A percentile compares a stretch with the other conserved stretches of the same genome.
Evolutionary conservation across 2,329 filamentous ascomycete genomes (phyloP).

Genomic region (Nakataea oryzae): DNA sequence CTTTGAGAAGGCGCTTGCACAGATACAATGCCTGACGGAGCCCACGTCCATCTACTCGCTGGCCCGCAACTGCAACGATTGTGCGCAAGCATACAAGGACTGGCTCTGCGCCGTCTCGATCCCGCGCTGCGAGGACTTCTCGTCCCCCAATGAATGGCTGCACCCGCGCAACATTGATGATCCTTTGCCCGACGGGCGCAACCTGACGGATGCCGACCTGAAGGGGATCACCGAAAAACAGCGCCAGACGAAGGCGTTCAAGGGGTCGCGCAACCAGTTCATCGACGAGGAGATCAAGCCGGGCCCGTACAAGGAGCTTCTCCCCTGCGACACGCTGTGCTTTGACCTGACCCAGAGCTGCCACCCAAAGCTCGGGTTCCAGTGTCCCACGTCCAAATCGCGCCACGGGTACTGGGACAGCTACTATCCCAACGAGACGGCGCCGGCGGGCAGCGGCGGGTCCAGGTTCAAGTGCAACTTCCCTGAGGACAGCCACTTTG

Average conservation of each 20-base stretch:
- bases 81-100: conserved; percentile 71
- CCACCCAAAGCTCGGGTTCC: conserved; percentile 64
- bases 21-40: conserved; percentile 74
- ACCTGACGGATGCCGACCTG: conserved; percentile 28
- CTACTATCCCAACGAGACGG: conserved; percentile 23
- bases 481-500: conserved; percentile 44
- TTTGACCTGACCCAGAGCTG: conserved; percentile 79
- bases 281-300: conserved; percentile 67
- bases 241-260: conserved; percentile 27
- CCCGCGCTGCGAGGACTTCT: conserved; percentile 80
- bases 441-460: conserved; percentile 9
- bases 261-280: conserved; percentile 54
- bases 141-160: conserved; percentile 39
- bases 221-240: conserved; percentile 9
- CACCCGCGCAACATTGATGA: conserved; percentile 63
- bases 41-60: conserved; percentile 71
- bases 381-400: conserved; percentile 48
- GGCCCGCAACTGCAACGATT: conserved; percentile 64
- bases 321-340: conserved; percentile 83
- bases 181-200: conserved; percentile 59
- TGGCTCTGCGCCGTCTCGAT: conserved; percentile 95
- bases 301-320: conserved; percentile 86
- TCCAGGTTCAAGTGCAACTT: conserved; percentile 47
- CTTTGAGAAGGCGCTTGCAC: conserved; percentile 73
- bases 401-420: conserved; percentile 31